Percentiles rank a stretch among this genome's conserved stretches.
Conservation (phyloP, 345 rosid species). For the Arabis hirsuta region DNA sequence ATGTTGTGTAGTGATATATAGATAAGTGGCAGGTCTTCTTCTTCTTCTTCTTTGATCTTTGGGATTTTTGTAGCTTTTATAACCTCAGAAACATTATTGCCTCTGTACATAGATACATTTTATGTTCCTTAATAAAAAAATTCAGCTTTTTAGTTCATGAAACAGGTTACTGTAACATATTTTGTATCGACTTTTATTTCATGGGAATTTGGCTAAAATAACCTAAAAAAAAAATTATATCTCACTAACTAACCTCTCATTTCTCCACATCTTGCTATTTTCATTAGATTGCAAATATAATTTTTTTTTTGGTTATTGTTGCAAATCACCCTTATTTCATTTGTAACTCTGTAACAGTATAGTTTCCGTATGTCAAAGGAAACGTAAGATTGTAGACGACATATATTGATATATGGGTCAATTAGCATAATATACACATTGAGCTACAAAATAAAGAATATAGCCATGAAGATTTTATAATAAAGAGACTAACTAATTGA, state of each 20-base stretch:
- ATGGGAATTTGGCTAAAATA: too few species aligned
- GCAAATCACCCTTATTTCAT: not conserved
- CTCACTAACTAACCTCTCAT: too few species aligned
- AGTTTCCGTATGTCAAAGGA: not conserved
- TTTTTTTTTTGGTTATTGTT: too few species aligned
- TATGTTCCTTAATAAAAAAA: conserved; percentile 65
- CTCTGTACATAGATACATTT: conserved; percentile 93
- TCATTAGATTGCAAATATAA: too few species aligned
- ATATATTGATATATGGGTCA: too few species aligned
- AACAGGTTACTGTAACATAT: not conserved
- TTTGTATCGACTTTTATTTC: not conserved
- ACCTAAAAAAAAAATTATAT: too few species aligned
- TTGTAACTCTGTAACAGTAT: not conserved
- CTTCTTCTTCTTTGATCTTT: conserved; percentile 15
- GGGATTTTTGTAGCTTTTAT: conserved; percentile 52
- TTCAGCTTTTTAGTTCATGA: conserved; percentile 46
- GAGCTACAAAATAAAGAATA: too few species aligned
- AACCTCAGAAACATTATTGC: conserved; percentile 58
- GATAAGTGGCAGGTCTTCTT: conserved; percentile 39
- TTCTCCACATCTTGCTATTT: too few species aligned
- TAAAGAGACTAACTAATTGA: too few species aligned
- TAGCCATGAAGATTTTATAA: too few species aligned
- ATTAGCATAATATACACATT: too few species aligned
- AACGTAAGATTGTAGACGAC: too few species aligned
- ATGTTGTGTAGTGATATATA: conserved; percentile 51